These are phyloP conservation scores for Dryas octopetala DNA, from an alignment of 306 rosid genomes.

Conservation along the genomic window DNA sequence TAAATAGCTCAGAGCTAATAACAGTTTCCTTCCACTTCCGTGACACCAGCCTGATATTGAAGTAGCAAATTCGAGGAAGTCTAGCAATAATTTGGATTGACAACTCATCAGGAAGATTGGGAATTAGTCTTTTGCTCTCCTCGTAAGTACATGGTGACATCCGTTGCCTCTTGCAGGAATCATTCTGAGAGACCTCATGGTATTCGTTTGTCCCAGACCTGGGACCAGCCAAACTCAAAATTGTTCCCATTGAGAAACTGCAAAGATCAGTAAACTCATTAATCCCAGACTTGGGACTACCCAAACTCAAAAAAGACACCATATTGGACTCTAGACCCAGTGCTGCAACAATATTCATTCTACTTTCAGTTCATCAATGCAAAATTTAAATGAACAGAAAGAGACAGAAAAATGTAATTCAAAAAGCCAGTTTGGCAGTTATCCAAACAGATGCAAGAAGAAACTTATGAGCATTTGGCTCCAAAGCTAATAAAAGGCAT, in stretches of 20 bases:
- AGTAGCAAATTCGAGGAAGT: constrained; percentile 71
- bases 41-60: constrained; percentile 60
- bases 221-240: constrained; percentile 54
- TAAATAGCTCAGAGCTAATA: constrained; percentile 54
- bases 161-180: constrained; percentile 72
- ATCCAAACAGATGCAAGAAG: background rate
- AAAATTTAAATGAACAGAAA: constrained; percentile 6
- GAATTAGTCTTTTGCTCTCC: constrained; percentile 73
- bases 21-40: constrained; percentile 72
- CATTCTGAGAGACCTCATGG: constrained; percentile 43
- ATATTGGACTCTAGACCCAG: background rate
- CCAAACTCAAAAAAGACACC: background rate
- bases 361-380: constrained; percentile 17
- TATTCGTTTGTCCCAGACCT: constrained; percentile 33
- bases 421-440: background rate
- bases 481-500: constrained; percentile 3
- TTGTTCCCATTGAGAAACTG: constrained; percentile 60
- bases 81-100: constrained; percentile 91
- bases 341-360: background rate
- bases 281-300: background rate
- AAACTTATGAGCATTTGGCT: constrained; percentile 6
- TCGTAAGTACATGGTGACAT: constrained; percentile 47
- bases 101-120: constrained; percentile 85
- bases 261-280: constrained; percentile 20
- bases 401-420: background rate